phyloP scores from a whole-genome alignment of 2,329 filamentous ascomycete genomes.

The Ceratocystis eucalypticola region DNA sequence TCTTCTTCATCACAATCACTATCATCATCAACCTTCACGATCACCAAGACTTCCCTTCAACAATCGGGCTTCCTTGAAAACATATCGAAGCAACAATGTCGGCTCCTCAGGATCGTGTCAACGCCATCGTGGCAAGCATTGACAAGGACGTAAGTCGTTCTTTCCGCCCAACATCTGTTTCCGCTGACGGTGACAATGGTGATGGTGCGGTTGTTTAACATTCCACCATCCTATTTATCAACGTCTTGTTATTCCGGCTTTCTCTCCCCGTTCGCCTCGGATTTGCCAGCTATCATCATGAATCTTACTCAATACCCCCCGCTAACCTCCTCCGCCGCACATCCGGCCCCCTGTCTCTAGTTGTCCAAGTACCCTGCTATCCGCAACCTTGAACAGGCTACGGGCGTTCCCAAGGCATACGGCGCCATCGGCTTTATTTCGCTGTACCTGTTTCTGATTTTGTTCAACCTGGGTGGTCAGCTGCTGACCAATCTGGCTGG shows the following conservation, averaged over 20 bases:
- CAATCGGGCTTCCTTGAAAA: not conserved
- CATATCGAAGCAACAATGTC: constrained; percentile 42
- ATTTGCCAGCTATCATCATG: too few relatives aligned
- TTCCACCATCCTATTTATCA: too few relatives aligned
- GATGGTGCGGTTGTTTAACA: not conserved
- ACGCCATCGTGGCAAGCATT: constrained; percentile 63
- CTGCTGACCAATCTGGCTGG: constrained; percentile 78
- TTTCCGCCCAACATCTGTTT: not conserved
- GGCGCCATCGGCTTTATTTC: constrained; percentile 60
- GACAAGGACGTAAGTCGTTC: constrained; percentile 59
- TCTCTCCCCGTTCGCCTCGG: too few relatives aligned
- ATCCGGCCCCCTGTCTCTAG: constrained; percentile 31
- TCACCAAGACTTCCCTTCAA: too few relatives aligned
- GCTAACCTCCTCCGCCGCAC: constrained; percentile 6
- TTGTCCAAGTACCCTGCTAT: constrained; percentile 74
- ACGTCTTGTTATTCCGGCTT: too few relatives aligned
- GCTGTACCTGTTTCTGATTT: constrained; percentile 80
- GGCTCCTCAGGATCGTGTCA: constrained; percentile 59
- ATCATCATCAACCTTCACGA: not conserved
- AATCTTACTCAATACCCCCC: not conserved
- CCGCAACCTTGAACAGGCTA: constrained; percentile 76
- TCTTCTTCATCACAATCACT: too few relatives aligned
- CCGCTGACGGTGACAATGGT: not conserved
- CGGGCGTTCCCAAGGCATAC: constrained; percentile 73
- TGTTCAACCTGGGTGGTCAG: constrained; percentile 84